Percentiles rank a stretch among this genome's conserved stretches.
These are phyloP conservation scores for Periglandula ipomoeae DNA, from an alignment of 2,329 filamentous ascomycete genomes.

Conservation along the genomic window DNA sequence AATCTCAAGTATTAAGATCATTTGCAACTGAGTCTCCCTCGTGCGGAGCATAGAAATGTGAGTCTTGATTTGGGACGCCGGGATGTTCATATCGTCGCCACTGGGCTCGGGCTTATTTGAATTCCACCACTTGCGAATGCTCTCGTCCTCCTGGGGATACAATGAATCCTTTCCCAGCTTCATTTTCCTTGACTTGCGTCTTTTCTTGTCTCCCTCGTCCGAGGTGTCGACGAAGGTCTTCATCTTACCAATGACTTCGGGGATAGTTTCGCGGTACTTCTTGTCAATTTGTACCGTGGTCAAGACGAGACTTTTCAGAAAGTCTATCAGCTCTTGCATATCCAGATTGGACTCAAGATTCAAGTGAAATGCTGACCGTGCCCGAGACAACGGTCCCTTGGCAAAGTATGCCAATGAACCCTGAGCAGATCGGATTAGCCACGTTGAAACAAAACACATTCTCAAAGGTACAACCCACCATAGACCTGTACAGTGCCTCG, in stretches of 20 bases:
- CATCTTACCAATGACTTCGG: conserved; percentile 49
- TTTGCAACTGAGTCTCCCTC: conserved; percentile 70
- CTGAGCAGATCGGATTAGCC: conserved; percentile 24
- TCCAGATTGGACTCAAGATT: conserved; percentile 51
- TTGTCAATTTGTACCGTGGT: conserved; percentile 63
- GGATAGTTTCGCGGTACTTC: conserved; percentile 67
- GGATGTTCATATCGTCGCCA: conserved; percentile 37
- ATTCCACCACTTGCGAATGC: conserved; percentile 64
- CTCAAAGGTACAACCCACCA: conserved; percentile 40
- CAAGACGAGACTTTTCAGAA: conserved; percentile 60
- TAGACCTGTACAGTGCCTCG: conserved; percentile 53
- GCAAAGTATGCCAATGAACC: conserved; percentile 76
- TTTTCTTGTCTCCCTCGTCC: conserved; percentile 36
- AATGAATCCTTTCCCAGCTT: conserved; percentile 60
- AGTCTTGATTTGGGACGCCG: conserved; percentile 47
- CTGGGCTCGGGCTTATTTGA: conserved; percentile 41
- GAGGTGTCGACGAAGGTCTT: conserved; percentile 48
- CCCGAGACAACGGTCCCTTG: conserved; percentile 70
- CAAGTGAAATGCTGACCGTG: conserved; percentile 60
- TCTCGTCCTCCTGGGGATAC: conserved; percentile 56
- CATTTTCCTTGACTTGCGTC: conserved; percentile 51
- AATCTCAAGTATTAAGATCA: conserved; percentile 71
- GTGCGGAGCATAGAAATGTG: conserved; percentile 59
- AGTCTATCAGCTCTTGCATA: conserved; percentile 55
- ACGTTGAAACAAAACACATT: conserved; percentile 27